Percentiles rank a stretch among this genome's conserved stretches.
These are phyloP conservation scores for Odonthalia washingtoniensis DNA, from an alignment of 31 red algal genomes.

Conservation along the genomic window DNA sequence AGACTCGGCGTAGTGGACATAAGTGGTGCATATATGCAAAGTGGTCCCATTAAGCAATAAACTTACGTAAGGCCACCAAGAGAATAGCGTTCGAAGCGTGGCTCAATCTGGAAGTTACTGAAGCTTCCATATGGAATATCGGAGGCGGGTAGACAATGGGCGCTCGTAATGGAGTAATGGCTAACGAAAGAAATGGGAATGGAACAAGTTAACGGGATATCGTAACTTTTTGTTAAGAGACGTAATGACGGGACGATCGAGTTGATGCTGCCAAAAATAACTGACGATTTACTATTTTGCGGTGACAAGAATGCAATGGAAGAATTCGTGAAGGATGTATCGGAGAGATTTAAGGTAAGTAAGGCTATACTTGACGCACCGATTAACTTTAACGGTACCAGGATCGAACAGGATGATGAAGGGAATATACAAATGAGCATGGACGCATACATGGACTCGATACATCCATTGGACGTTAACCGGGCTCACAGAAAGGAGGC, in stretches of 20 bases:
- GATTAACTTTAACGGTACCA: background rate
- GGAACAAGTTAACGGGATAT: constrained; percentile 2
- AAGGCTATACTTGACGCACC: background rate
- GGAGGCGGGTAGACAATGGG: constrained; percentile 43
- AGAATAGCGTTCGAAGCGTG: constrained; percentile 14
- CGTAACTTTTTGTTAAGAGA: background rate
- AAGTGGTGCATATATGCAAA: constrained; percentile 57
- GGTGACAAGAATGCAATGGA: background rate
- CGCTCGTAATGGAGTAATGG: constrained; percentile 25
- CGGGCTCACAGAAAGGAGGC: background rate
- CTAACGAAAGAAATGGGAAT: background rate
- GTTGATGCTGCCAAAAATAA: constrained; percentile 28
- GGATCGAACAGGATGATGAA: background rate
- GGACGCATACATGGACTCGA: constrained; percentile 1
- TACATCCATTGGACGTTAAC: constrained; percentile 4
- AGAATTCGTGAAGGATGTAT: background rate
- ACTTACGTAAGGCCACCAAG: constrained; percentile 48
- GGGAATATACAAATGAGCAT: constrained; percentile 29
- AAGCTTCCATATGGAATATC: constrained; percentile 33
- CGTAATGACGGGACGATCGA: background rate
- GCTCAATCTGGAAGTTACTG: constrained; percentile 22
- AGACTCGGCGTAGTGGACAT: constrained; percentile 5
- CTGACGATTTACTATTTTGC: constrained; percentile 16
- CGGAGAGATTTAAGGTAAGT: background rate
- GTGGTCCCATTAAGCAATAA: constrained; percentile 28